Evolutionary conservation across 352 stramenopile genomes (phyloP), one percentile per base, ranked within the genome.

Genomic region (Phytophthora podocarpi): DNA sequence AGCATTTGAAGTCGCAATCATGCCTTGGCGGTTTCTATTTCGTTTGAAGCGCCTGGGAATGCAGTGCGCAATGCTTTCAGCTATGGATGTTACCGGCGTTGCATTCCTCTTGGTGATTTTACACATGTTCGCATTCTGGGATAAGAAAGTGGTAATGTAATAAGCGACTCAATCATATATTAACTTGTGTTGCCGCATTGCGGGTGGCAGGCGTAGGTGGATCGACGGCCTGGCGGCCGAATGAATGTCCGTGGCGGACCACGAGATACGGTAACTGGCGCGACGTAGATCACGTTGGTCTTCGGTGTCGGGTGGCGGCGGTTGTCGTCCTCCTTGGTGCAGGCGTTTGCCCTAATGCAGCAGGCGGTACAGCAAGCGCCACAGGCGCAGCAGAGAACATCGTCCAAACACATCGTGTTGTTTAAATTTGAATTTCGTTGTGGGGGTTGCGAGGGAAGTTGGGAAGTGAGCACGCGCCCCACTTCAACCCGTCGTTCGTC

Each of bases 331-430:
- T 43, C 30, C 21, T 36, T 66, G 20, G 39, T 35, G 21, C 49
- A 15, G 36, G 62, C 50, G 15, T 45, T 57, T n/a, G 54, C 40
- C 16, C 54, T 41, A 28, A 65, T 66, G 36, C 55, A 71, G 34
- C 45, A 70, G 2, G 56, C 31, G 5, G 62, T 57, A 28, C 62
- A 71, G 46, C 56, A 71, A 21, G 55, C 47, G 28, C 62, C 56
- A 40, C 48, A 71, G 2, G 35, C n/a, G 16, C 39, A 71, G 62
- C 35, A 67, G 15, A 65, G 40, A 10, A 65, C 43, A 27, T 71
- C 56, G 24, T 67, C 40, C 11, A 66, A 11, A 34, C 49, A 66
- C 62, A 61, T 63, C 1, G 26, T 41, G 27, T 15, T 20, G n/a
- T 48, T 37, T 30, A 3, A 7, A 21, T 18, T 53, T 48, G 15